phyloP scores from a whole-genome alignment of 2,329 filamentous ascomycete genomes.

The Rutstroemia sp. region DNA sequence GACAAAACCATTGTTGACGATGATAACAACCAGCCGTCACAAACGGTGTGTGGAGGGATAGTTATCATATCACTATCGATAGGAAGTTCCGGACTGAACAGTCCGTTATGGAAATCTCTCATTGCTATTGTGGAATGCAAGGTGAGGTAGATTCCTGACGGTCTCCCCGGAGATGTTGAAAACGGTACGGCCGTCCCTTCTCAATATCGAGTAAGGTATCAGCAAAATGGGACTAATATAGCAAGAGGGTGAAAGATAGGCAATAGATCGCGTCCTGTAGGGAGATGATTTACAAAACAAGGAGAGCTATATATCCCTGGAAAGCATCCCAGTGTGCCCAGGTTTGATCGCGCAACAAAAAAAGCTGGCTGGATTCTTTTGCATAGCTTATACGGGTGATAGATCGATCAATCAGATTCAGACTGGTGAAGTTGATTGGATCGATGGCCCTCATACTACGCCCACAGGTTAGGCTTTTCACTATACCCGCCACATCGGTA shows the following conservation, averaged over 20 bases:
- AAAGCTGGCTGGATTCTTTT: slow-evolving; percentile 7
- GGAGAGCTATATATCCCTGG: slow-evolving; percentile 6
- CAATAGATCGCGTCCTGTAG: not conserved
- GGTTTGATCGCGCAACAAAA: not conserved
- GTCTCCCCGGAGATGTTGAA: not conserved
- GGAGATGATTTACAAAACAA: slow-evolving; percentile 9
- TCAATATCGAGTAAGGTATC: not conserved
- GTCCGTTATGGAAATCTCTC: slow-evolving; percentile 2
- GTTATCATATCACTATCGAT: slow-evolving; percentile 11
- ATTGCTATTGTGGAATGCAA: slow-evolving; percentile 8
- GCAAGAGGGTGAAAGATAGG: not conserved
- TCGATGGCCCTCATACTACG: not conserved
- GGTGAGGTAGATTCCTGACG: slow-evolving; percentile 5
- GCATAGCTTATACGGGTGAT: not conserved
- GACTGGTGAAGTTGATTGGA: not conserved
- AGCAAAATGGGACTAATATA: not conserved
- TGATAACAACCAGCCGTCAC: slow-evolving; percentile 4
- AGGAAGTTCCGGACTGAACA: not conserved
- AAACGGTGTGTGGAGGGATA: slow-evolving; percentile 1
- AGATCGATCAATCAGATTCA: slow-evolving; percentile 3
- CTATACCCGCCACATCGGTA: slow-evolving; percentile 1
- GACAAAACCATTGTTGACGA: slow-evolving; percentile 8
- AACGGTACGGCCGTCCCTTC: not conserved
- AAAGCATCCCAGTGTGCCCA: not conserved
- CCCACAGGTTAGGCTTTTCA: slow-evolving; percentile 2